These are phyloP conservation scores for Chloranthus sessilifolius DNA, from an alignment of 164 flowering plant genomes.

Conservation along the genomic window DNA sequence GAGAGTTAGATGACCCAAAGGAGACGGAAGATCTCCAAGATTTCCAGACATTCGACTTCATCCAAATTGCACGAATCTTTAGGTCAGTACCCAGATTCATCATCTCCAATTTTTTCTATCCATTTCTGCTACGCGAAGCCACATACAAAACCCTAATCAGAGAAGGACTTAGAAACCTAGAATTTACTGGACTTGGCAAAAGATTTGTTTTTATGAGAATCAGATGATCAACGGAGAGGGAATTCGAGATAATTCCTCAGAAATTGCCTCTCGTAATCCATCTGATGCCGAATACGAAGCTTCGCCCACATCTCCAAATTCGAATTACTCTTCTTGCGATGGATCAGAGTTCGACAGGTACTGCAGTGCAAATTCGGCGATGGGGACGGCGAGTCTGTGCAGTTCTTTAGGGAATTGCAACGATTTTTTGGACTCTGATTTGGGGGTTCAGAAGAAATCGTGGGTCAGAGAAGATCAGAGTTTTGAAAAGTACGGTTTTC, in stretches of 20 bases:
- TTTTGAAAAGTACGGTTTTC: conserved; percentile 37
- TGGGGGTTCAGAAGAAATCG: conserved; percentile 43
- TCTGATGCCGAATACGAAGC: conserved; percentile 23
- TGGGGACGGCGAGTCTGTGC: conserved; percentile 70
- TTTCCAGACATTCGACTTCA: too few species aligned
- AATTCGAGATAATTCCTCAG: conserved; percentile 19
- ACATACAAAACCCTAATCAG: too few species aligned
- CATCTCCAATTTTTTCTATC: too few species aligned
- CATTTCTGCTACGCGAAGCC: too few species aligned
- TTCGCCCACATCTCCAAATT: conserved; percentile 31
- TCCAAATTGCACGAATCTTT: too few species aligned
- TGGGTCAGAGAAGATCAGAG: conserved; percentile 24
- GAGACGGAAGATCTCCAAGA: too few species aligned
- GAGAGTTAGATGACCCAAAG: too few species aligned
- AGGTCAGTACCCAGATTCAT: too few species aligned
- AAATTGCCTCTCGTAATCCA: conserved; percentile 30
- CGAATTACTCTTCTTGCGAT: conserved; percentile 62
- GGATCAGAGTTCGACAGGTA: conserved; percentile 83
- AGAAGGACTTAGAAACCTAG: too few species aligned
- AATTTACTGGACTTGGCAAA: too few species aligned
- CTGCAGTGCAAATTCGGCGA: conserved; percentile 76
- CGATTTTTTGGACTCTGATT: conserved; percentile 54
- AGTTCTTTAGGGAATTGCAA: conserved; percentile 42
- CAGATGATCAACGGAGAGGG: conserved; percentile 49
- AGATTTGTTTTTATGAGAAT: background rate